Base-by-base conservation (phyloP, 2,329 filamentous ascomycete species). In the Colletotrichum musae region DNA sequence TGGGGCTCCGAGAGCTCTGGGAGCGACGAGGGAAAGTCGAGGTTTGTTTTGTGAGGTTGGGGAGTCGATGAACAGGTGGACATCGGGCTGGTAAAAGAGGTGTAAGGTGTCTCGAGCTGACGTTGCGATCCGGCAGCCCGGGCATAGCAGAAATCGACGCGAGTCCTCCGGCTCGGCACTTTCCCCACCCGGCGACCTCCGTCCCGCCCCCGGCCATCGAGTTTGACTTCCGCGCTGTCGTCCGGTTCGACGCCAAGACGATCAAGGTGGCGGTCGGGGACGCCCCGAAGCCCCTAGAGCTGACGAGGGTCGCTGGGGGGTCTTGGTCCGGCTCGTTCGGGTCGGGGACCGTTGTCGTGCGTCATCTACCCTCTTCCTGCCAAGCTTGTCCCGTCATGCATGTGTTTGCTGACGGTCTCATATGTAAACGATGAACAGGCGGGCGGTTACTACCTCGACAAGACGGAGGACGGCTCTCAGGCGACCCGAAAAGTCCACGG, bases 281-380 rank as follows among this genome's bases (percentile, higher is more conserved):
- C 7, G 32, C 4, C 0, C 47, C 59, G 7, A 48, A 10, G 65
- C 47, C 47, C 0, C 80, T 84, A 64, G 85, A 86, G 71, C 84
- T 85, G 73, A 83, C 83, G n/a, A 83, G 82, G 9, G 82, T 85
- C 50, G 78, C 79, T 4, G 80, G 81, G 6, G 85, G 85, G 0
- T 77, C 77, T 3, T 87, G 84, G 84, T 83, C 81, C 4, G 85
- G 83, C 2, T 81, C 79, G 0, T 86, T 85, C 76, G 85, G 85
- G n/a, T 81, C 82, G 54, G 85, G 84, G 16, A 80, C 78, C 18
- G 81, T 86, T 68, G 75, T 85, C 78, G 74, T 85, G 9, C 32
- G 32, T 36, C 3, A 78, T 72, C 80, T 76, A 12, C 4, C 15
- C 4, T 24, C 15, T n/a, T 4, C 6, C 18, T 2, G 18, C 18